Conservation (phyloP, 31 red algal species). For the Porphyra umbilicalis region DNA sequence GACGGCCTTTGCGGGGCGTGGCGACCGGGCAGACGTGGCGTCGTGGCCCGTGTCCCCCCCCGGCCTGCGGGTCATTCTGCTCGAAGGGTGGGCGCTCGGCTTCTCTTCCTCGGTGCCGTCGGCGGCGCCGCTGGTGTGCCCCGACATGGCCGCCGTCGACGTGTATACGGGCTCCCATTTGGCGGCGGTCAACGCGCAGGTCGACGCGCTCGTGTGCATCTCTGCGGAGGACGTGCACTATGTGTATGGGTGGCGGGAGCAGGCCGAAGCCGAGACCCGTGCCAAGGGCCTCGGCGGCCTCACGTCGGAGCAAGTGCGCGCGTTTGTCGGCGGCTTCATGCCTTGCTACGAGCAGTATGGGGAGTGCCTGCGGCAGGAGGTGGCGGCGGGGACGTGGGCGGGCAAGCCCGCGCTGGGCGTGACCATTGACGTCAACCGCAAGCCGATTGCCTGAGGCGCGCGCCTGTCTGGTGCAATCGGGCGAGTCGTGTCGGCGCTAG, state of each 20-base stretch:
- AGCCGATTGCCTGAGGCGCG: background rate
- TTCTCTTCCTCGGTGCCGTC: slow-evolving; percentile 4
- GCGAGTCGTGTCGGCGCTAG: background rate
- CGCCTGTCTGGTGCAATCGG: background rate
- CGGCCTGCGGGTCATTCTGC: slow-evolving; percentile 57
- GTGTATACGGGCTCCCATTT: slow-evolving; percentile 26
- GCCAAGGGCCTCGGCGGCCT: slow-evolving; percentile 40
- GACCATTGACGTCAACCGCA: background rate
- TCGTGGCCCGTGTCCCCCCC: slow-evolving; percentile 48
- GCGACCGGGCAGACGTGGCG: slow-evolving; percentile 69
- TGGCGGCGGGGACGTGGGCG: background rate
- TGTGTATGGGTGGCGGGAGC: slow-evolving; percentile 83
- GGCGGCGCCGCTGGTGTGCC: slow-evolving; percentile 1
- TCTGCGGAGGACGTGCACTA: slow-evolving; percentile 75
- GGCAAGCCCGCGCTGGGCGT: background rate
- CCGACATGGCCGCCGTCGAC: slow-evolving; percentile 21
- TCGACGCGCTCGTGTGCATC: slow-evolving; percentile 41
- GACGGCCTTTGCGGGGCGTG: slow-evolving; percentile 70
- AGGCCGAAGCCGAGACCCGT: slow-evolving; percentile 67
- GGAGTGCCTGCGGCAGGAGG: background rate
- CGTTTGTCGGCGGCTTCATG: slow-evolving; percentile 94
- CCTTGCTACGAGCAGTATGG: slow-evolving; percentile 80
- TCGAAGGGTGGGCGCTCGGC: slow-evolving; percentile 94
- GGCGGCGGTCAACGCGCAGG: slow-evolving; percentile 43
- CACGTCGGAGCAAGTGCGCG: slow-evolving; percentile 71